Evolutionary conservation across 306 rosid species (phyloP), one percentile per base, ranked within the genome.

Genomic region (Castanospermum australe): DNA sequence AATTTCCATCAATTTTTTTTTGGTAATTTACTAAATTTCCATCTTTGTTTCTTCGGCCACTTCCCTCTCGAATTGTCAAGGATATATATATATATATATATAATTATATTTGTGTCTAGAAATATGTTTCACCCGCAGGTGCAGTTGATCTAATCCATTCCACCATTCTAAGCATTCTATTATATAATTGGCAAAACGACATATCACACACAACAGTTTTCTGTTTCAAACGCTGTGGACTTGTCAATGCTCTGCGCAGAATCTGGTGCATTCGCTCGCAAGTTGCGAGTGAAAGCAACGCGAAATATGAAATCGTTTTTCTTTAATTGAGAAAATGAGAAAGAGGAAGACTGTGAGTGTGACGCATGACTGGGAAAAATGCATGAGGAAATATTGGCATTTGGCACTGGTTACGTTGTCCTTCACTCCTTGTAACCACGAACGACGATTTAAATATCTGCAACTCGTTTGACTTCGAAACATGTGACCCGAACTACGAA

Each of bases 391-490:
- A 62, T 12, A 63, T 13, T 30, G 54, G 73, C 2, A 5, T 3
- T 48, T 6, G n/a, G n/a, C n/a, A 48, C 15, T 50, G 55, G 7
- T 4, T n/a, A 44, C 13, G 10, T n/a, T 52, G 11, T 33, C 13
- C n/a, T 6, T n/a, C 2, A 8, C 18, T 61, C n/a, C n/a, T n/a
- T n/a, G n/a, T n/a, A n/a, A 57, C 25, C 32, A 9, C 11, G 6
- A 62, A 42, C 14, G 50, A 64, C 22, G 21, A 60, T 59, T 80
- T 78, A 73, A 83, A 77, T 3, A 50, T 64, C n/a, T 52, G 73
- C 79, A 51, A 28, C 83, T 77, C 0, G 25, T 67, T 74, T 30
- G 78, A 62, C n/a, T n/a, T n/a, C n/a, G n/a, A n/a, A 24, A 21
- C 8, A 3, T 44, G 3, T 60, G 3, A 51, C 9, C 66, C 35